Percentiles rank a stretch among this genome's conserved stretches.
phyloP scores from a whole-genome alignment of 306 rosid species.

The Senna tora region DNA sequence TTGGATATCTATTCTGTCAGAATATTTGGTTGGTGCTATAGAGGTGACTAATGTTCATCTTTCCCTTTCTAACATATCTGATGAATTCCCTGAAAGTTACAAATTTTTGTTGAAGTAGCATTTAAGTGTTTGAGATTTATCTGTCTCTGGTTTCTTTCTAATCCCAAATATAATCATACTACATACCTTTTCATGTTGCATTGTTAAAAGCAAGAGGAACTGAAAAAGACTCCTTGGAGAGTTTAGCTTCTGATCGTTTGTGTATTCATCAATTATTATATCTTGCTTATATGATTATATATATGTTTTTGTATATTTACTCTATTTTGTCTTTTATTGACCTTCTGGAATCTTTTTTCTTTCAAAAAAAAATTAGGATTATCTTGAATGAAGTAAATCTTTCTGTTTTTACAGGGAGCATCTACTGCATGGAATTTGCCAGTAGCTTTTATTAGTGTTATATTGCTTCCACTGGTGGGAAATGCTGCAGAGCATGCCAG shows the following conservation, averaged over 20 bases:
- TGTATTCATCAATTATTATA: not conserved
- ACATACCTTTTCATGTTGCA: not conserved
- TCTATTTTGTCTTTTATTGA: not conserved
- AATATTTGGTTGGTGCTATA: slow-evolving; percentile 72
- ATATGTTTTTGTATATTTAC: no score
- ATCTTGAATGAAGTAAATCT: not conserved
- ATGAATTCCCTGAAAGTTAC: slow-evolving; percentile 5
- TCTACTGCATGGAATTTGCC: slow-evolving; percentile 65
- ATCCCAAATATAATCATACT: not conserved
- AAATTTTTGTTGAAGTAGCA: slow-evolving; percentile 11
- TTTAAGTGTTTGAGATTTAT: slow-evolving; percentile 14
- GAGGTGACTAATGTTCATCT: slow-evolving; percentile 52
- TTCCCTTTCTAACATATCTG: not conserved
- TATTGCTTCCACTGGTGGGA: slow-evolving; percentile 84
- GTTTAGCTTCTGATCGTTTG: slow-evolving; percentile 11
- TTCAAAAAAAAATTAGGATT: not conserved
- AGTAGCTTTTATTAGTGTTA: slow-evolving; percentile 73
- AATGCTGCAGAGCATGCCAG: slow-evolving; percentile 96
- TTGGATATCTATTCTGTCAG: slow-evolving; percentile 74
- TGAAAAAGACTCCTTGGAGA: not conserved
- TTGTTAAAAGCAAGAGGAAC: slow-evolving; percentile 19
- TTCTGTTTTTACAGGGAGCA: slow-evolving; percentile 62
- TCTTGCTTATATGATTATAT: no score
- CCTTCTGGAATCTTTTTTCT: not conserved
- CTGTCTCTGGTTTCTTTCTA: not conserved